phyloP scores from a whole-genome alignment of 495 filamentous ascomycete genomes.

The Penicillium riverlandense region DNA sequence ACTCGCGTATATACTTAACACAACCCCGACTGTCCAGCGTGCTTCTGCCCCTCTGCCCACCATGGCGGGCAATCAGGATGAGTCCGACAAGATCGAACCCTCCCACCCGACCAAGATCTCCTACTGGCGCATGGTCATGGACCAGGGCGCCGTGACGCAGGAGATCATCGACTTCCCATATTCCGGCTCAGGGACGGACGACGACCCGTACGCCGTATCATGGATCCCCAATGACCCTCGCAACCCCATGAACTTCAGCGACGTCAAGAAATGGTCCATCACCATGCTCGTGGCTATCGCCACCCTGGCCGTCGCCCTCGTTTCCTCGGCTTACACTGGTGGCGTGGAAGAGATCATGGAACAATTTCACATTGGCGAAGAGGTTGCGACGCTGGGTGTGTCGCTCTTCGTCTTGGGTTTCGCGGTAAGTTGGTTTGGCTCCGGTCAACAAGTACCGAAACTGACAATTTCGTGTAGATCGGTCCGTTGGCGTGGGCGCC shows the following conservation, averaged over 20 bases:
- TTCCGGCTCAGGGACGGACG: constrained; percentile 60
- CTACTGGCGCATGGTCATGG: constrained; percentile 38
- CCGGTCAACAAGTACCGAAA: neutral
- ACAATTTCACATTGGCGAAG: constrained; percentile 52
- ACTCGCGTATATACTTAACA: too few species aligned
- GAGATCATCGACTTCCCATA: constrained; percentile 55
- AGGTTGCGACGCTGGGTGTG: constrained; percentile 58
- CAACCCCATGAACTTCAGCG: constrained; percentile 62
- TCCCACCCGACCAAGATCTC: constrained; percentile 28
- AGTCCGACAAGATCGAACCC: constrained; percentile 23
- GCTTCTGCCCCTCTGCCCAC: constrained; percentile 6
- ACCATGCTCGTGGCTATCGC: constrained; percentile 57
- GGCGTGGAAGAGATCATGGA: constrained; percentile 55
- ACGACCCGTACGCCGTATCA: constrained; percentile 67
- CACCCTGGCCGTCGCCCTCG: constrained; percentile 68
- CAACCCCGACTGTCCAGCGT: too few species aligned
- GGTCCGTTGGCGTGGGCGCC: constrained; percentile 60
- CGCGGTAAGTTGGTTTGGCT: constrained; percentile 38
- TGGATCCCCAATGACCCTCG: constrained; percentile 66
- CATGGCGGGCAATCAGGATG: constrained; percentile 23
- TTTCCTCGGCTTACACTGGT: constrained; percentile 69
- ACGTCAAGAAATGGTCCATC: constrained; percentile 61
- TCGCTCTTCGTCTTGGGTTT: constrained; percentile 73
- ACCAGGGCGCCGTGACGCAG: constrained; percentile 48
- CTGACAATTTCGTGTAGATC: constrained; percentile 5